Conservation (phyloP, 805 yeast genomes). For the Komagataella populi region DNA sequence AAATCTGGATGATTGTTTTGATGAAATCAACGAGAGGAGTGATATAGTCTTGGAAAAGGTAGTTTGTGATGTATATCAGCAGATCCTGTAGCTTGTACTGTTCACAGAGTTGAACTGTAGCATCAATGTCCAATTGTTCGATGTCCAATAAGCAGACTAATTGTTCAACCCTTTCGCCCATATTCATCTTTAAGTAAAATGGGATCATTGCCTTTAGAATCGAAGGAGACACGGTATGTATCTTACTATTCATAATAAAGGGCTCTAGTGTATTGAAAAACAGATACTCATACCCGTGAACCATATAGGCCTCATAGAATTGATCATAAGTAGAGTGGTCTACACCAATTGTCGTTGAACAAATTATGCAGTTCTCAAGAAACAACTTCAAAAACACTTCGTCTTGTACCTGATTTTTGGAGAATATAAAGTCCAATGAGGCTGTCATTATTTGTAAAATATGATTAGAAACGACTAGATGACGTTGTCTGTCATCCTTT, state of each 20-base stretch:
- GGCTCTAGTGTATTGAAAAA: slow-evolving; percentile 43
- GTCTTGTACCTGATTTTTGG: slow-evolving; percentile 6
- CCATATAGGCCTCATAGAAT: slow-evolving; percentile 28
- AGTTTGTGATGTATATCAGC: slow-evolving; percentile 58
- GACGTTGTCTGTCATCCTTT: slow-evolving; percentile 24
- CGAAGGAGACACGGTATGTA: slow-evolving; percentile 43
- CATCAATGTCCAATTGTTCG: slow-evolving; percentile 60
- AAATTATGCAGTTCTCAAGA: slow-evolving; percentile 23
- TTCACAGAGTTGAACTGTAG: slow-evolving; percentile 51
- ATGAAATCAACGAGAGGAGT: slow-evolving; percentile 59
- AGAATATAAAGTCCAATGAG: slow-evolving; percentile 29
- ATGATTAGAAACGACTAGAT: slow-evolving; percentile 33
- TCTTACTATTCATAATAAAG: slow-evolving; percentile 30
- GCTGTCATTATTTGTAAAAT: slow-evolving; percentile 44
- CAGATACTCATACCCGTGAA: slow-evolving; percentile 15
- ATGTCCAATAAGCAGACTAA: slow-evolving; percentile 60
- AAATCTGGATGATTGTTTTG: slow-evolving; percentile 13
- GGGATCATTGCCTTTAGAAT: slow-evolving; percentile 51
- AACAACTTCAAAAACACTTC: slow-evolving; percentile 15
- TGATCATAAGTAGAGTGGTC: slow-evolving; percentile 25
- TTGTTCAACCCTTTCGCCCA: slow-evolving; percentile 44
- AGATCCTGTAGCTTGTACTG: slow-evolving; percentile 46
- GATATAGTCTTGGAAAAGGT: slow-evolving; percentile 51
- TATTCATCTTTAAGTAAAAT: slow-evolving; percentile 24
- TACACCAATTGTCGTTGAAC: slow-evolving; percentile 23